Base-by-base conservation (phyloP, 345 rosid genomes). In the Brassica cretica region DNA sequence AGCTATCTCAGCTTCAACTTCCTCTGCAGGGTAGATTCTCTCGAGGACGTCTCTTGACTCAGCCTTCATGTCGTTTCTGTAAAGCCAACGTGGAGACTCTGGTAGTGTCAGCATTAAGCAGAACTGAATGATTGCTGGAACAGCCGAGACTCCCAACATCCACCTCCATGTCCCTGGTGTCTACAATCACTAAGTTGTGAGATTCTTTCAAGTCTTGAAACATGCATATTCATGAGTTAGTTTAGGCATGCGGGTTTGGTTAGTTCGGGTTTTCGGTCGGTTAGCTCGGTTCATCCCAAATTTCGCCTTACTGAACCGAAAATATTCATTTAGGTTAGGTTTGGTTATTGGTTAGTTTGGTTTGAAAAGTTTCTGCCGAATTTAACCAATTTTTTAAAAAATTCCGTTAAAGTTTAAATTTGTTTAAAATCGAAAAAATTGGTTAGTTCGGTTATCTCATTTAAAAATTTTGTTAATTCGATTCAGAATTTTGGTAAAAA, bases 151-250 rank as follows among this genome's bases (percentile, higher is more conserved):
- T 51, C 56, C 56, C 19, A 51, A 51, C 56, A 51, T 51, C 56
- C 56, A 51, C 56, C 56, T 49, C 56, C 56, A 49, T 49, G 56
- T 49, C 56, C 56, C 56, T 49, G 56, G 56, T 49, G 56, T 49
- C 56, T 49, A 5, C 18, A 49, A 4, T 49, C 56, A 49, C 18
- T 49, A n/a, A n/a, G 18, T 49, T 49, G 56, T 49, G 56, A 49
- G 56, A 49, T n/a, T 49, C 56, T 49, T 49, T n/a, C 46, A 39
- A 39, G 1, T 39, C 46, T 39, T 39, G 14, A 39, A 39, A 39
- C 14, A 39, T 32, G 39, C 39, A 35, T 35, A 6, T 35, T 35
- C 9, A 35, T 35, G 2, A 35, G 39, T 35, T 35, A 1, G 39
- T 35, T 35, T 35, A 35, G 3, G 9, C 39, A 35, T 8, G 39